These are phyloP conservation scores for Phytophthora hybrid DNA, from an alignment of 352 stramenopile genomes.

Conservation along the genomic window DNA sequence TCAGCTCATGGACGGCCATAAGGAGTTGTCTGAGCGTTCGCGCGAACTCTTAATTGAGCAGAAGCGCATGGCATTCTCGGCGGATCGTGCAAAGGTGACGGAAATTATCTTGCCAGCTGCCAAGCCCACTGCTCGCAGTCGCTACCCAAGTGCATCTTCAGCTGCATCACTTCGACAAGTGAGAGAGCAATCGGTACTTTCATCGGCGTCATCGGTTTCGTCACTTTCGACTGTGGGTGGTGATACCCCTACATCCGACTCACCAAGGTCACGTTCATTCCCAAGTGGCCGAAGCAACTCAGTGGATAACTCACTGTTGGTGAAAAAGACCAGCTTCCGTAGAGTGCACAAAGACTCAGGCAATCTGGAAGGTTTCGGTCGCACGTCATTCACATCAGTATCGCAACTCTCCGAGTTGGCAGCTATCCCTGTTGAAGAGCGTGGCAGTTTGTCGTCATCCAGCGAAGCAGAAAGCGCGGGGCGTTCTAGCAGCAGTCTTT, in stretches of 20 bases:
- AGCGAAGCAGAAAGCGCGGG: slow-evolving; percentile 48
- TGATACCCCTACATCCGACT: slow-evolving; percentile 37
- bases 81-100: slow-evolving; percentile 82
- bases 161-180: slow-evolving; percentile 47
- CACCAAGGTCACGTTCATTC: slow-evolving; percentile 42
- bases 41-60: slow-evolving; percentile 89
- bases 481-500: slow-evolving; percentile 33
- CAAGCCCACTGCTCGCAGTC: slow-evolving; percentile 53
- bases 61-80: slow-evolving; percentile 88
- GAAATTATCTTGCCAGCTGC: slow-evolving; percentile 84
- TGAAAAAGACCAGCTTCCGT: slow-evolving; percentile 66
- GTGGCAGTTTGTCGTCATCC: slow-evolving; percentile 61
- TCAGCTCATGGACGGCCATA: slow-evolving; percentile 90
- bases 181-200: slow-evolving; percentile 47
- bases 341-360: slow-evolving; percentile 50
- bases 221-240: slow-evolving; percentile 42
- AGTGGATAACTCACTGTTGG: slow-evolving; percentile 49
- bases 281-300: slow-evolving; percentile 51
- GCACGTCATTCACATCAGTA: slow-evolving; percentile 82
- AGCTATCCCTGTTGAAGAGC: slow-evolving; percentile 37
- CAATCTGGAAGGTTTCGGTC: slow-evolving; percentile 66
- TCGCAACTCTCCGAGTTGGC: slow-evolving; percentile 68
- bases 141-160: slow-evolving; percentile 60
- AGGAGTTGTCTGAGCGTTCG: slow-evolving; percentile 81
- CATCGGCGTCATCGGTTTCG: slow-evolving; percentile 51